These are phyloP conservation scores for Nicotiana knightiana DNA, from an alignment of 257 asterid species.

Conservation along the genomic window DNA sequence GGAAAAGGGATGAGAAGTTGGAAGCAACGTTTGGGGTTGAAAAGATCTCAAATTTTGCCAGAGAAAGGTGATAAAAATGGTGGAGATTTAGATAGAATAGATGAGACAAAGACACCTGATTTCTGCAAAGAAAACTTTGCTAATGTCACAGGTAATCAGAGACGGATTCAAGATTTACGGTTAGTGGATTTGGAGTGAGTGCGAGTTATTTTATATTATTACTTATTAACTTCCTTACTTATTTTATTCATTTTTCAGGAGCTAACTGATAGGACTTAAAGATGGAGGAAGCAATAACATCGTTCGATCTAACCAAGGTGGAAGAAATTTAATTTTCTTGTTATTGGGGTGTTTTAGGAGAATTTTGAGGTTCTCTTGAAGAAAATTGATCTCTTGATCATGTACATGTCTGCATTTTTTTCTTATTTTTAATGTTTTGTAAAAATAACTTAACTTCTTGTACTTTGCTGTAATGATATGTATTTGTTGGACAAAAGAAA, in stretches of 20 bases:
- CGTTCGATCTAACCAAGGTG: not conserved
- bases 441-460: not conserved
- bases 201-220: not conserved
- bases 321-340: not conserved
- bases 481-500: not conserved
- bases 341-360: not conserved
- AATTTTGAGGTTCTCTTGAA: not conserved
- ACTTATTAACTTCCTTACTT: not conserved
- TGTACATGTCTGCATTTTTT: not conserved
- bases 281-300: not conserved
- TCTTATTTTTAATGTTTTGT: not conserved
- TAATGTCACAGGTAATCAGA: not conserved
- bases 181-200: not conserved
- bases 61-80: constrained; percentile 29
- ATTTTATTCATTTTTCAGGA: not conserved
- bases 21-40: constrained; percentile 63
- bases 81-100: not conserved
- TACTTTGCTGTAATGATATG: not conserved
- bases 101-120: not conserved
- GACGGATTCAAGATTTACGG: not conserved
- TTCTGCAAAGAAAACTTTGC: not conserved
- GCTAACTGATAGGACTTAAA: not conserved
- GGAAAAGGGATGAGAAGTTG: constrained; percentile 33
- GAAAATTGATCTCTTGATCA: not conserved
- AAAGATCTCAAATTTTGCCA: constrained; percentile 30